Evolutionary conservation across 108 stramenopile genomes (phyloP).

Genomic region (Cyclotella distinguenda): DNA sequence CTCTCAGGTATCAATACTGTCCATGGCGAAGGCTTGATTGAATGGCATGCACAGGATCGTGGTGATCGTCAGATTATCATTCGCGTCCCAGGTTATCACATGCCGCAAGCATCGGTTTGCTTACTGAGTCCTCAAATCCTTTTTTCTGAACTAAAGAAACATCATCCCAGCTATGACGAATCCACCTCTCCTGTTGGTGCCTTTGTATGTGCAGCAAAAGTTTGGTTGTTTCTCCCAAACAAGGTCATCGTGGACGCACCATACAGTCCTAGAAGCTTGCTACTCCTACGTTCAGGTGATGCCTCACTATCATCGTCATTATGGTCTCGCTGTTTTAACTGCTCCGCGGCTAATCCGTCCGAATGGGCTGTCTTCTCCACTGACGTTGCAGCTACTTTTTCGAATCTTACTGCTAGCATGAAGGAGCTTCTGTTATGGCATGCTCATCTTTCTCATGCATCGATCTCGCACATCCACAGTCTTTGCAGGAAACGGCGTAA

Average conservation of each 20-base stretch:
- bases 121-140: constrained; percentile 14
- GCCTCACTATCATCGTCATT: not conserved
- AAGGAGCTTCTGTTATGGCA: constrained; percentile 14
- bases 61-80: not conserved
- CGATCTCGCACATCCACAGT: not conserved
- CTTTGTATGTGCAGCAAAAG: no score
- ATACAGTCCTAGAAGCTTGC: not conserved
- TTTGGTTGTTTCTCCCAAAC: no score
- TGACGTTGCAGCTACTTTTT: not conserved
- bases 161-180: no score
- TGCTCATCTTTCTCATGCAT: constrained; percentile 3
- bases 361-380: not conserved
- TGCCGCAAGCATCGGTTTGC: constrained; percentile 2
- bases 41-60: not conserved
- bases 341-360: not conserved
- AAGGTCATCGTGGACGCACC: no score
- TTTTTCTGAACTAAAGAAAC: no score
- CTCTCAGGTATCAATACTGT: constrained; percentile 7
- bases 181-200: not conserved
- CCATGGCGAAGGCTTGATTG: constrained; percentile 1
- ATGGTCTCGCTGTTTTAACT: not conserved
- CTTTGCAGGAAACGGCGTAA: not conserved
- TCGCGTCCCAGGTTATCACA: not conserved
- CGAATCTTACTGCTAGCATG: not conserved
- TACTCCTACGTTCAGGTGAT: not conserved